Percentiles rank a stretch among this genome's conserved stretches.
These are phyloP conservation scores for Pelargonium nanum DNA, from an alignment of 345 rosid genomes.

Conservation along the genomic window DNA sequence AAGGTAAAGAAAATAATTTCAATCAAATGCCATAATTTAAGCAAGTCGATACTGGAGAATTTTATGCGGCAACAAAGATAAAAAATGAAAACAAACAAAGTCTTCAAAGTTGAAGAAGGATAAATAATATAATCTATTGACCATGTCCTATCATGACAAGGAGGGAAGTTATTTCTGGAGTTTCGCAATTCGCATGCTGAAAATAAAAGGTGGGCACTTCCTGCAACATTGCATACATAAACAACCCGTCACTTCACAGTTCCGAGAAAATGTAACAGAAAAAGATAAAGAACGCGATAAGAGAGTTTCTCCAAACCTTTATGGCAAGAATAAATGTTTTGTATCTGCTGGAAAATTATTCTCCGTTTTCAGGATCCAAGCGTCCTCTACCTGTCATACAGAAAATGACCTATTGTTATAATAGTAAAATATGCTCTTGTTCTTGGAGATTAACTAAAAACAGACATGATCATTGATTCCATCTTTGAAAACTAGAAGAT, in stretches of 20 bases:
- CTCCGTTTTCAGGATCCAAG: background rate
- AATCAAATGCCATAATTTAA: no score
- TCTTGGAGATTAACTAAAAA: background rate
- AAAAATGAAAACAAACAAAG: no score
- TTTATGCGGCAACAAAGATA: no score
- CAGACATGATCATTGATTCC: background rate
- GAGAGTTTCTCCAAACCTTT: background rate
- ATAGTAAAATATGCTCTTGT: no score
- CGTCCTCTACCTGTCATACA: slow-evolving; percentile 1
- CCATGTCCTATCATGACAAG: no score
- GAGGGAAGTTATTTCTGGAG: background rate
- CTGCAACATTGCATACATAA: background rate
- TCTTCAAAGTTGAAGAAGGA: no score
- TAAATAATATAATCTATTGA: no score
- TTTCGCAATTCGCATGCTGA: background rate
- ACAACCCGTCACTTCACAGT: background rate
- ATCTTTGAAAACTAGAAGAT: background rate
- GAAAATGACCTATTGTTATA: background rate
- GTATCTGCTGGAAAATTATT: background rate
- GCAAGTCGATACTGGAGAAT: no score
- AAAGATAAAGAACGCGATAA: no score
- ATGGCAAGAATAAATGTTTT: no score
- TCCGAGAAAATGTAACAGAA: background rate
- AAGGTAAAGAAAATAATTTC: no score
- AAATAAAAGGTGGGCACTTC: background rate